These are phyloP conservation scores for Epichloe gansuensis DNA, from an alignment of 2,329 filamentous ascomycete species.

Conservation along the genomic window DNA sequence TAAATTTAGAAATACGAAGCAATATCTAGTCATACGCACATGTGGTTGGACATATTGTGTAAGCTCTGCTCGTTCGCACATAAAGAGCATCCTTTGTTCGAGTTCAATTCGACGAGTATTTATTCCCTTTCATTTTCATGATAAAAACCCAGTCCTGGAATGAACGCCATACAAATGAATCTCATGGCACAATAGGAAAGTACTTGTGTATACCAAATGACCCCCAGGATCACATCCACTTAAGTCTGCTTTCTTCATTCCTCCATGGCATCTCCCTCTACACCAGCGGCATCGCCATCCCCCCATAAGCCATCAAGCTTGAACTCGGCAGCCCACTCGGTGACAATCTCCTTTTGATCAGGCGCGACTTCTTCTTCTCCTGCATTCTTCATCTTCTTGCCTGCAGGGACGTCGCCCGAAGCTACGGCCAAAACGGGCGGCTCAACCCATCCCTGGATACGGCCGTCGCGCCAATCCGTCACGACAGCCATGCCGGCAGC, in stretches of 20 bases:
- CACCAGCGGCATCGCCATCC: constrained; percentile 33
- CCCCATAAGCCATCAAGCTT: constrained; percentile 89
- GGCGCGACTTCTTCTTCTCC: constrained; percentile 34
- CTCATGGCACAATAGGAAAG: neutral
- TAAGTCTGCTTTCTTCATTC: constrained; percentile 22
- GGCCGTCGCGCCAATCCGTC: constrained; percentile 91
- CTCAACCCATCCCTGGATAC: constrained; percentile 85
- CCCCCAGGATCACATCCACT: neutral
- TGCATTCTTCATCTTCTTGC: constrained; percentile 20
- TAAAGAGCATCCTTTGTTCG: neutral
- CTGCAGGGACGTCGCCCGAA: constrained; percentile 16
- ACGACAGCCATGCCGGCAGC: constrained; percentile 86
- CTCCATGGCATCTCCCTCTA: constrained; percentile 35
- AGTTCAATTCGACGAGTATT: neutral
- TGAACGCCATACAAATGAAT: constrained; percentile 1
- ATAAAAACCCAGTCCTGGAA: neutral
- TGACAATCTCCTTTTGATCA: constrained; percentile 78
- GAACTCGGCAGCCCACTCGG: constrained; percentile 89
- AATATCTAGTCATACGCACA: too few relatives aligned
- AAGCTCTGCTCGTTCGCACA: neutral
- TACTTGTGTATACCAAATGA: neutral
- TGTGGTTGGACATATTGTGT: too few relatives aligned
- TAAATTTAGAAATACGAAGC: too few relatives aligned
- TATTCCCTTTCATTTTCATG: neutral
- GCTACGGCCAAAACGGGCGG: constrained; percentile 54